Conservation (phyloP, 2,329 filamentous ascomycete genomes). For the Diaporthe velutina region DNA sequence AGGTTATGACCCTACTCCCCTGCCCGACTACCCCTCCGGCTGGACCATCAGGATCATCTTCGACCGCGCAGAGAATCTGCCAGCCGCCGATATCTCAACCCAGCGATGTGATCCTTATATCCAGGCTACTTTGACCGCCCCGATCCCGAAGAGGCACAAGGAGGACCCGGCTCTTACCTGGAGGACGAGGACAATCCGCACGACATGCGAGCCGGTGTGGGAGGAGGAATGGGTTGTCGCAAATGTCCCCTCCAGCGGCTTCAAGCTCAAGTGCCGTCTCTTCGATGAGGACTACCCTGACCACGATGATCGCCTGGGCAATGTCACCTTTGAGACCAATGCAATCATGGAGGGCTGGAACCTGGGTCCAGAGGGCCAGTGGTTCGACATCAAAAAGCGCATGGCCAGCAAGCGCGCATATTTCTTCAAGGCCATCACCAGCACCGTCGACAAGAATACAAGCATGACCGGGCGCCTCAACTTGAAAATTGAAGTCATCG, state of each 20-base stretch:
- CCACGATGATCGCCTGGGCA: conserved; percentile 88
- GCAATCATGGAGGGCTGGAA: conserved; percentile 78
- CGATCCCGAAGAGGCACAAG: conserved; percentile 82
- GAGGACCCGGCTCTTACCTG: conserved; percentile 83
- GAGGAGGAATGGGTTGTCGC: conserved; percentile 89
- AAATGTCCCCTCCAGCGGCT: conserved; percentile 85
- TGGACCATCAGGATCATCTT: conserved; percentile 90
- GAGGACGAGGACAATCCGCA: conserved; percentile 82
- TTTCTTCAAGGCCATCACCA: conserved; percentile 76
- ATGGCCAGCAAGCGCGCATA: conserved; percentile 91
- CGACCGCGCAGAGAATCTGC: conserved; percentile 83
- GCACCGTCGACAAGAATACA: conserved; percentile 70
- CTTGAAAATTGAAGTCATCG: conserved; percentile 83
- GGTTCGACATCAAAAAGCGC: conserved; percentile 83
- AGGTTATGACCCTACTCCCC: conserved; percentile 83
- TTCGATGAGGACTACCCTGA: conserved; percentile 93
- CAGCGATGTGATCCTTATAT: conserved; percentile 88
- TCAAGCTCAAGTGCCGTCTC: conserved; percentile 85
- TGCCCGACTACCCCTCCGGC: conserved; percentile 80
- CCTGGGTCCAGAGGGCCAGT: conserved; percentile 68
- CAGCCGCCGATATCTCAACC: conserved; percentile 82
- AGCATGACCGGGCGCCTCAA: conserved; percentile 79
- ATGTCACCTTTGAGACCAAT: conserved; percentile 78
- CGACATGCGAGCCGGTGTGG: conserved; percentile 82
- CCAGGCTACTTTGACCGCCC: conserved; percentile 78